Percentiles rank a stretch among this genome's conserved stretches.
Evolutionary conservation across 139 green algal species (phyloP).

Genomic region (Chloropicon primus): DNA sequence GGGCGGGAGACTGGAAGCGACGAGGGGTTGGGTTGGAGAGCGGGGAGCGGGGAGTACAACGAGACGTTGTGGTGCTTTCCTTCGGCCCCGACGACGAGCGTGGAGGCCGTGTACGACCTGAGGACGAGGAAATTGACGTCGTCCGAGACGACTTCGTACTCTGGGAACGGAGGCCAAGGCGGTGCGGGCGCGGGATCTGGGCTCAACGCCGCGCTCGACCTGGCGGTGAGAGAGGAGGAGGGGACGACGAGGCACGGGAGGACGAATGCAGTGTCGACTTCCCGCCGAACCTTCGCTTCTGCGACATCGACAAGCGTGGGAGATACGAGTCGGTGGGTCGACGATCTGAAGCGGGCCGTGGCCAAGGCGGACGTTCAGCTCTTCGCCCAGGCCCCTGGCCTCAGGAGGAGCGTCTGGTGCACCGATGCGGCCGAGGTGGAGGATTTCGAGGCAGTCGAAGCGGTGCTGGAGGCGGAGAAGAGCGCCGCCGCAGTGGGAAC

Average conservation of each 20-base stretch:
- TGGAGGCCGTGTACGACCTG: not conserved
- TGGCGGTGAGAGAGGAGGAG: not conserved
- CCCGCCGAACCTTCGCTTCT: not conserved
- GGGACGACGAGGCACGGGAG: not conserved
- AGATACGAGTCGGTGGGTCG: not conserved
- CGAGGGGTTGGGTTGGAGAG: no score
- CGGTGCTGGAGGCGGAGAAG: not conserved
- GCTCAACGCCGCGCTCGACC: not conserved
- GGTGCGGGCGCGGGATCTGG: not conserved
- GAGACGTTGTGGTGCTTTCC: not conserved
- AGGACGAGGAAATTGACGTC: not conserved
- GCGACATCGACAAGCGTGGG: not conserved
- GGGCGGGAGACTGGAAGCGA: not conserved
- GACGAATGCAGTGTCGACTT: not conserved
- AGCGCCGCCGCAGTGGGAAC: no score
- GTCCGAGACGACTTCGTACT: no score
- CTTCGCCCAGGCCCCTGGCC: not conserved
- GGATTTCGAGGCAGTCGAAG: not conserved
- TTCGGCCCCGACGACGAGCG: not conserved
- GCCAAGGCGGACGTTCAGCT: not conserved
- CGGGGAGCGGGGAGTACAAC: not conserved
- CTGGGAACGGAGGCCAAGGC: no score
- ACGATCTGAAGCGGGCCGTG: not conserved
- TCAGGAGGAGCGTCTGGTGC: not conserved
- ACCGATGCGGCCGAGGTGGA: not conserved